Conservation (phyloP, 116 monocot species). For the Iris pallida region DNA sequence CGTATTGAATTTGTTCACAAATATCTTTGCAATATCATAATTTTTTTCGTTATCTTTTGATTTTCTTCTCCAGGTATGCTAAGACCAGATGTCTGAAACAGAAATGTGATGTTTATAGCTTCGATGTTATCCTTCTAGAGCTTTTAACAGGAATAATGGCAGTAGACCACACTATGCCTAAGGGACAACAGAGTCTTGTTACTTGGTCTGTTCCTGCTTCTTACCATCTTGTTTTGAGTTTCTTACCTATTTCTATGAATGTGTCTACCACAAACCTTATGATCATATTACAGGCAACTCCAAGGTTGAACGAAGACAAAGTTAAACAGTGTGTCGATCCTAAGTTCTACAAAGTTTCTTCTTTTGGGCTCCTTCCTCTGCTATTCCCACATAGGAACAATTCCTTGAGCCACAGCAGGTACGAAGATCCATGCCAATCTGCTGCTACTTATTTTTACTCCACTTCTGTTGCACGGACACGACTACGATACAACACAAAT, state of each 20-base stretch:
- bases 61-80: slow-evolving; percentile 52
- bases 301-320: slow-evolving; percentile 47
- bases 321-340: slow-evolving; percentile 52
- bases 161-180: slow-evolving; percentile 54
- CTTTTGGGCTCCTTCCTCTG: too few relatives aligned
- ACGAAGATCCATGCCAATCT: too few relatives aligned
- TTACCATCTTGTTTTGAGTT: too few relatives aligned
- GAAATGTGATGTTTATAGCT: slow-evolving; percentile 76
- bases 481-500: too few relatives aligned
- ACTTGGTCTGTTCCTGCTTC: slow-evolving; percentile 25
- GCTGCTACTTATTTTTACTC: too few relatives aligned
- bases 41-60: not conserved
- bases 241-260: too few relatives aligned
- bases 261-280: too few relatives aligned
- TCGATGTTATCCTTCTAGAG: slow-evolving; percentile 41
- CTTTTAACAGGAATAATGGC: slow-evolving; percentile 45
- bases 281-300: slow-evolving; percentile 29
- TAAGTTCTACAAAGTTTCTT: too few relatives aligned
- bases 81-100: slow-evolving; percentile 91
- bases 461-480: too few relatives aligned
- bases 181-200: slow-evolving; percentile 48
- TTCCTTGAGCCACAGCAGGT: too few relatives aligned
- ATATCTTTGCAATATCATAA: not conserved
- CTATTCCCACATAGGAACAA: too few relatives aligned
- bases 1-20: not conserved